phyloP scores from a whole-genome alignment of 148 eudicot species.

The Camellia sinensis region DNA sequence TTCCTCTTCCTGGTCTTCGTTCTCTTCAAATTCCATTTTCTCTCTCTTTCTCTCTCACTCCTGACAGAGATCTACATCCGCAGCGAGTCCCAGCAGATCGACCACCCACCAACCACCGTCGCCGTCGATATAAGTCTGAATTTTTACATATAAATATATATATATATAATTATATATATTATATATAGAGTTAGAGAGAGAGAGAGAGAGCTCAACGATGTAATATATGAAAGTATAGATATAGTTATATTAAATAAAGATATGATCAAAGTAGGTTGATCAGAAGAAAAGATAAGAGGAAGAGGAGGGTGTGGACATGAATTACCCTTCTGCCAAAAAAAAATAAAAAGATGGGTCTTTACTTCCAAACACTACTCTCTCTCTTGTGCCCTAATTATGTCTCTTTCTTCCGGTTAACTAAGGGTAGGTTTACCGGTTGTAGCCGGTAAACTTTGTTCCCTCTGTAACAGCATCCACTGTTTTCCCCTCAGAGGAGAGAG shows the following conservation, averaged over 20 bases:
- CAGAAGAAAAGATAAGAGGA: constrained; percentile 43
- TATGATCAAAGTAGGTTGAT: constrained; percentile 4
- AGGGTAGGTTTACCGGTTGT: constrained; percentile 9
- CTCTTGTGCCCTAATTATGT: constrained; percentile 11
- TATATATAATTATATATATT: neutral
- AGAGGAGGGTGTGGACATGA: constrained; percentile 58
- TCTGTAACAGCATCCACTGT: constrained; percentile 16
- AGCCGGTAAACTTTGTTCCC: constrained; percentile 22
- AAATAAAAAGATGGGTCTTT: neutral
- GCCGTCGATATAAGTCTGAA: neutral
- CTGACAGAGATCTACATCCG: neutral
- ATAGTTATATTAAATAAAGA: neutral
- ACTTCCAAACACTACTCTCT: neutral
- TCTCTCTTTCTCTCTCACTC: neutral
- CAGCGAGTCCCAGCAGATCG: neutral
- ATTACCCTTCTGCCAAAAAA: constrained; percentile 32
- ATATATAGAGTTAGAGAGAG: neutral
- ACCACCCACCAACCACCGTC: neutral
- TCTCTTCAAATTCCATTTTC: constrained; percentile 58
- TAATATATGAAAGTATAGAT: neutral
- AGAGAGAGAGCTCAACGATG: neutral
- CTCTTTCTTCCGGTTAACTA: constrained; percentile 8
- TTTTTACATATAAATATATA: neutral
- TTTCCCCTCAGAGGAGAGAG: neutral
- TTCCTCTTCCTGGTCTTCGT: constrained; percentile 46